Evolutionary conservation across 148 eudicot species (phyloP).

Genomic region (Vaccinium darrowii): DNA sequence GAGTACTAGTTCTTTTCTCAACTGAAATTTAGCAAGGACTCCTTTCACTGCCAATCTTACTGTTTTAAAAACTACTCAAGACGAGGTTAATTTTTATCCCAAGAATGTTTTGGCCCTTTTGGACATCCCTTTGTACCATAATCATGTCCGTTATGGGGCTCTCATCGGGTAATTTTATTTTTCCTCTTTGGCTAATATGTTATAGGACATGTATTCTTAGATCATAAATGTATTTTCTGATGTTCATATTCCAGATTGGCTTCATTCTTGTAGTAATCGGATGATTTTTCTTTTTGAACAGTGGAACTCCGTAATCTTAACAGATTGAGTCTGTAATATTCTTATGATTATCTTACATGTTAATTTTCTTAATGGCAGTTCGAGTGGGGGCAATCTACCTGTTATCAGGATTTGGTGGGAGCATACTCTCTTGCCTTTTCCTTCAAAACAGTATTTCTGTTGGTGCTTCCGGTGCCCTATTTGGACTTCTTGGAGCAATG

Average conservation of each 20-base stretch:
- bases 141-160: neutral
- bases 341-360: neutral
- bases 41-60: neutral
- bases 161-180: neutral
- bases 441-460: constrained; percentile 64
- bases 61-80: neutral
- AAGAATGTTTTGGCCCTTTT: neutral
- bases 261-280: neutral
- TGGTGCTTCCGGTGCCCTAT: constrained; percentile 94
- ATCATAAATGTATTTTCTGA: neutral
- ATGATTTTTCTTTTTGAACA: neutral
- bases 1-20: neutral
- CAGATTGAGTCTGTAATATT: neutral
- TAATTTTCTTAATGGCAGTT: constrained; percentile 42
- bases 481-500: constrained; percentile 98
- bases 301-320: neutral
- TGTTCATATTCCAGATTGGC: neutral
- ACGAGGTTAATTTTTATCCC: neutral
- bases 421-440: constrained; percentile 69
- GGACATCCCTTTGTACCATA: neutral
- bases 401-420: constrained; percentile 78
- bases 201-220: neutral
- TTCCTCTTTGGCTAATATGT: neutral
- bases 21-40: neutral
- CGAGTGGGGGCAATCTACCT: constrained; percentile 74